These are phyloP conservation scores for Diaporthe amygdali DNA, from an alignment of 2,329 filamentous ascomycete species.

Conservation along the genomic window DNA sequence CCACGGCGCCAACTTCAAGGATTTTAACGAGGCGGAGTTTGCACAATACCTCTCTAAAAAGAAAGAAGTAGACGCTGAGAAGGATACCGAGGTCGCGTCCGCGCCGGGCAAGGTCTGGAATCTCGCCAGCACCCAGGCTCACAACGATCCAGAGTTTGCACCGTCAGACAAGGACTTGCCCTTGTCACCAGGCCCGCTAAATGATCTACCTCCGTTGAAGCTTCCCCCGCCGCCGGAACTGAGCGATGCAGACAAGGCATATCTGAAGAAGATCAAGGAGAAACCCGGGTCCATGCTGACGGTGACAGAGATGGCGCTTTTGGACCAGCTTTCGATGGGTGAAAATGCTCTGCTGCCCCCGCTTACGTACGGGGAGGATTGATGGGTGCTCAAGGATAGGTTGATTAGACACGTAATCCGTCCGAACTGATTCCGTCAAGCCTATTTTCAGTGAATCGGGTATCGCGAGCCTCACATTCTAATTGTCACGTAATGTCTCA, in stretches of 20 bases:
- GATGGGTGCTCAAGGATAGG: neutral
- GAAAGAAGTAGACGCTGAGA: conserved; percentile 22
- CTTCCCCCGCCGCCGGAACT: neutral
- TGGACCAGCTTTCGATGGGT: conserved; percentile 8
- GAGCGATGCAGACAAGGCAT: conserved; percentile 12
- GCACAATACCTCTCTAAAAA: conserved; percentile 18
- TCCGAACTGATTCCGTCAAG: neutral
- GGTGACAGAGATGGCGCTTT: neutral
- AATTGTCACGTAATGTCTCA: too few species aligned
- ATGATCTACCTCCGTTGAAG: neutral
- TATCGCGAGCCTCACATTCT: too few species aligned
- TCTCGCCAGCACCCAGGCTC: conserved; percentile 11
- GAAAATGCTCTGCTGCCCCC: neutral
- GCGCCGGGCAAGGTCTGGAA: conserved; percentile 1
- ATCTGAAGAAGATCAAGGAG: conserved; percentile 3
- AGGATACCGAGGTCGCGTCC: conserved; percentile 12
- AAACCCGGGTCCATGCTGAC: neutral
- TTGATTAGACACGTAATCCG: neutral
- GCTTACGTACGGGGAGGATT: neutral
- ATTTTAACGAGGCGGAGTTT: conserved; percentile 28
- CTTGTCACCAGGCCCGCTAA: neutral
- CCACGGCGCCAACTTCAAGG: conserved; percentile 42
- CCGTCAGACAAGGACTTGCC: neutral
- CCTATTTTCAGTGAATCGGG: too few species aligned
- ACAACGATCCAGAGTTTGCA: conserved; percentile 13